Base-by-base conservation (phyloP, 1,284 basidiomycete genomes). In the Ceratorhiza oryzae-sativae region DNA sequence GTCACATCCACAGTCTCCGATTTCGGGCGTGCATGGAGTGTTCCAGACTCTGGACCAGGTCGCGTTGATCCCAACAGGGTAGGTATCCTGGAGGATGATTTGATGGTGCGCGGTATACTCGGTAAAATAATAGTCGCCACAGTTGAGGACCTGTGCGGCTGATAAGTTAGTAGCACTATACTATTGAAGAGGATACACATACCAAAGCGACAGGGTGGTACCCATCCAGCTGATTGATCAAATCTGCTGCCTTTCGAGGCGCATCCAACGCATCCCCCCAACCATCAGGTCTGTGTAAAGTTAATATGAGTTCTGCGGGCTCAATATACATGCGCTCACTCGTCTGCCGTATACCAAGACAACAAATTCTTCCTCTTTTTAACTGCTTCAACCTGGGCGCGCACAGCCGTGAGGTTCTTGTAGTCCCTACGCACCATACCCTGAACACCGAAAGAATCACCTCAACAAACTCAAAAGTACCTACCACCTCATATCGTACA, bases 401-500 rank as follows among this genome's bases (percentile, higher is more conserved):
- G 86, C 30, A 92, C 87, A 1, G 85, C 82, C 1, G 86, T 84
- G n/a, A 79, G 75, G 77, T 92, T 87, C 84, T 83, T 86, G 79
- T 90, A 91, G 8, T 85, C 85, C 75, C 87, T 88, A 71, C 9
- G 23, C 51, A 36, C 48, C 48, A 48, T 41, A 0, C 20, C 12
- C n/a, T 59, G 8, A 25, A 23, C 25, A 42, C 41, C 34, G 2
- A 42, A 23, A 48, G 32, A 12, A 20, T n/a, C 12, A 32, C n/a
- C 1, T 1, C 13, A 36, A 32, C 25, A 3, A 27, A 58, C 41
- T n/a, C 41, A 13, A 83, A 13, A 39, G 13, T 39, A 39, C 87
- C 70, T 74, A 90, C 90, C 75, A 81, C 73, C 89, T 83, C 89
- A 92, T 91, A 77, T 91, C 89, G 73, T 92, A 92, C 86, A 92